A percentile compares a stretch with the other conserved stretches of the same genome.
Conservation (phyloP, 2,329 filamentous ascomycete species). For the Trichoderma koningii region DNA sequence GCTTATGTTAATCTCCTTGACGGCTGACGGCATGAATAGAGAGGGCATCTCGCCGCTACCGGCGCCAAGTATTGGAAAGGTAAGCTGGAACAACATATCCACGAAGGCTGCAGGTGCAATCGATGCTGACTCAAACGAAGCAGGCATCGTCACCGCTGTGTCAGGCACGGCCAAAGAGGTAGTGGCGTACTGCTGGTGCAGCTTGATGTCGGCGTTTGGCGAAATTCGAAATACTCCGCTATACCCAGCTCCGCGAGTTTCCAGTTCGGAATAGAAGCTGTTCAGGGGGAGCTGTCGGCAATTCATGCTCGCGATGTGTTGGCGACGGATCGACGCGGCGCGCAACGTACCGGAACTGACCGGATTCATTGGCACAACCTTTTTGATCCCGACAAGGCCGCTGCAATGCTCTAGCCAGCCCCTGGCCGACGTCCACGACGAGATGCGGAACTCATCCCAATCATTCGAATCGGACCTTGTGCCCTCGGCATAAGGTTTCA, state of each 20-base stretch:
- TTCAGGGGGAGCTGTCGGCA: slow-evolving; percentile 27
- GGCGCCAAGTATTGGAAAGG: slow-evolving; percentile 44
- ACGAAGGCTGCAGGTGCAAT: slow-evolving; percentile 51
- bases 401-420: slow-evolving; percentile 62
- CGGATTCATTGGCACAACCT: slow-evolving; percentile 31
- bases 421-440: slow-evolving; percentile 52
- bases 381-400: slow-evolving; percentile 50
- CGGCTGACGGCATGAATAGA: slow-evolving; percentile 43
- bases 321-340: slow-evolving; percentile 28
- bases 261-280: slow-evolving; percentile 36
- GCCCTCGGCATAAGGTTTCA: slow-evolving; percentile 36
- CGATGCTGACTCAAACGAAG: slow-evolving; percentile 46
- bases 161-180: slow-evolving; percentile 45
- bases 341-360: slow-evolving; percentile 29
- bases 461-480: slow-evolving; percentile 42
- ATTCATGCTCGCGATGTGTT: slow-evolving; percentile 6
- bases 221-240: slow-evolving; percentile 33
- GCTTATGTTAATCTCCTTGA: slow-evolving; percentile 39
- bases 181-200: slow-evolving; percentile 29
- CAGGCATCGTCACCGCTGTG: slow-evolving; percentile 49
- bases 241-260: slow-evolving; percentile 34
- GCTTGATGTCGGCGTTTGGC: slow-evolving; percentile 24
- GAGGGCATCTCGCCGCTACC: slow-evolving; percentile 36
- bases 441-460: slow-evolving; percentile 60
- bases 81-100: slow-evolving; percentile 48